Base-by-base conservation (phyloP, 805 yeast genomes). In the Lipomyces orientalis region DNA sequence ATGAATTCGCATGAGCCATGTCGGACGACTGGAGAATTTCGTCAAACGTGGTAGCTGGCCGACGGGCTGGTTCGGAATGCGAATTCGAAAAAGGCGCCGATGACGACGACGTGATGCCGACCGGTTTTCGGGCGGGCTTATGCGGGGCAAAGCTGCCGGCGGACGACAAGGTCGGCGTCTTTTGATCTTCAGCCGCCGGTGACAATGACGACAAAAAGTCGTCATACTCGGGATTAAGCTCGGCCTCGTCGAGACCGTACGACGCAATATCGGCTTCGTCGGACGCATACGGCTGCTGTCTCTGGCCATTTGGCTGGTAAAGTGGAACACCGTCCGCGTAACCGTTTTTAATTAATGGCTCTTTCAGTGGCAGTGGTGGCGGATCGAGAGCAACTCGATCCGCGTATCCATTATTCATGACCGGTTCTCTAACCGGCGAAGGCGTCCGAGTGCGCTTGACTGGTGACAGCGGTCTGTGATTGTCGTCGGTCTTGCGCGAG, bases 21-120 rank as follows among this genome's bases (percentile, higher is more conserved):
- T 37, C 33, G 16, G 35, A 54, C 8, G 58, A 14, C 25, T 54
- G 63, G 46, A 67, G 65, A 54, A 67, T 60, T 31, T 67, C 69
- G 33, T 67, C 70, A 19, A 67, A 67, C 14, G 62, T 67, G 16
- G 66, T 54, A 8, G 70, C 49, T 14, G 64, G 69, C 60, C 35
- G 29, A 43, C 22, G 22, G 16, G 49, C 2, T 2, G 49, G 9
- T 6, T 4, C 22, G 49, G 49, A 5, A 6, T 43, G 22, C n/a
- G n/a, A 16, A n/a, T 14, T 14, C 16, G 19, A 16, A 9, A 1
- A 6, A 16, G 22, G n/a, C 2, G 22, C 9, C 25, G 49, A 43
- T 4, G 49, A 43, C 29, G 29, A 25, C 29, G 29, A 43, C 7
- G 49, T 16, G n/a, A 9, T 43, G 19, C 61, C 37, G 29, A 60